These are phyloP conservation scores for Colletotrichum tofieldiae DNA, from an alignment of 2,329 filamentous ascomycete genomes.

Conservation along the genomic window DNA sequence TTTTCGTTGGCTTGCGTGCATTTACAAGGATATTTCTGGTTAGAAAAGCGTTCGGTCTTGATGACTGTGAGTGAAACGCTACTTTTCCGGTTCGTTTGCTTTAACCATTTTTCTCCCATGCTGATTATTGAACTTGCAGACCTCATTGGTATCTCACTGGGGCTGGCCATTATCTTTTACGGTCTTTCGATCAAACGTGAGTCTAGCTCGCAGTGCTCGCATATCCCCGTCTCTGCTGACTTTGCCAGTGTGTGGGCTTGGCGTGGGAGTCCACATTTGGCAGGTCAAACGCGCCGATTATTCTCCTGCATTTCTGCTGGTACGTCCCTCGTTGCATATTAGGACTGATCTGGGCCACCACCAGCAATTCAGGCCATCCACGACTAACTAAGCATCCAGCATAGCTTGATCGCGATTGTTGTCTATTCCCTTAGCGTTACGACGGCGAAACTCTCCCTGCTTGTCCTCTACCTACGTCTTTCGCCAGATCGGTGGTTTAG, in stretches of 20 bases:
- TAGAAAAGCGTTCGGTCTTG: slow-evolving; percentile 17
- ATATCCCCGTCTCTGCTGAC: not conserved
- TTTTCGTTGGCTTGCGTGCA: slow-evolving; percentile 20
- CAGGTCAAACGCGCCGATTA: slow-evolving; percentile 30
- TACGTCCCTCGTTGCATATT: not conserved
- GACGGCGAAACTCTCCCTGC: slow-evolving; percentile 42
- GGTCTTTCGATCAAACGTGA: slow-evolving; percentile 23
- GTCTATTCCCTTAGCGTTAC: slow-evolving; percentile 40
- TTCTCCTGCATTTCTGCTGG: slow-evolving; percentile 24
- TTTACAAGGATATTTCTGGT: slow-evolving; percentile 34
- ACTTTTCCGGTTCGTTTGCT: too few species aligned
- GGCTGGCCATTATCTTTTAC: slow-evolving; percentile 16
- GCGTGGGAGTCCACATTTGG: slow-evolving; percentile 35
- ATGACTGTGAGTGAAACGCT: slow-evolving; percentile 26
- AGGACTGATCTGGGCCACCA: not conserved
- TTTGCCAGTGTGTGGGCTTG: slow-evolving; percentile 17
- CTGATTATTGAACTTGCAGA: not conserved
- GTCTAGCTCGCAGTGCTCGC: not conserved
- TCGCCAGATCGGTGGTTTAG: slow-evolving; percentile 51
- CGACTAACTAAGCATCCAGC: not conserved
- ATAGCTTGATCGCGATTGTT: slow-evolving; percentile 12
- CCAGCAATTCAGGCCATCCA: not conserved
- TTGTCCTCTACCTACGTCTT: slow-evolving; percentile 40
- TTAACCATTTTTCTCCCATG: not conserved
- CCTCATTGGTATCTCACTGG: slow-evolving; percentile 25